phyloP scores from a whole-genome alignment of 2,329 filamentous ascomycete species.

The Colletotrichum sp. region DNA sequence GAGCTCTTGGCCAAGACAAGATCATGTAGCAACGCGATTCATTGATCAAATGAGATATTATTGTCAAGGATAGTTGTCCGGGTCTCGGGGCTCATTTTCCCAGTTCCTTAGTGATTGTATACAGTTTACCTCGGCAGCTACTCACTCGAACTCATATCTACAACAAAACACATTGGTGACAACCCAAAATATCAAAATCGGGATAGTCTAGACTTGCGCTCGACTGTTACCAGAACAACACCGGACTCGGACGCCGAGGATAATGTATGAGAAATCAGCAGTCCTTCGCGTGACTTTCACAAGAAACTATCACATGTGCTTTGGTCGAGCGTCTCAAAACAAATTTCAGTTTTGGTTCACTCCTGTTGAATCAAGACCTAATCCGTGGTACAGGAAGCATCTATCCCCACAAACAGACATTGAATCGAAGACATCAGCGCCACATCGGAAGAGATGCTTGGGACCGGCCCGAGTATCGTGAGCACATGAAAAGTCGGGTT shows the following conservation, averaged over 20 bases:
- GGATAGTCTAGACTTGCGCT: not conserved
- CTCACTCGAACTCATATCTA: not conserved
- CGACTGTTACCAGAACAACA: not conserved
- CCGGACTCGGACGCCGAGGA: not conserved
- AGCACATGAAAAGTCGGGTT: not conserved
- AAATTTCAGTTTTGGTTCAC: not conserved
- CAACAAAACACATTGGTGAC: not conserved
- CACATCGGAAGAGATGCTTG: not conserved
- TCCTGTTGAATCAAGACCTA: not conserved
- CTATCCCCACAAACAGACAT: not conserved
- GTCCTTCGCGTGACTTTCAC: not conserved
- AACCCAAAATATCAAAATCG: not conserved
- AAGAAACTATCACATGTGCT: not conserved
- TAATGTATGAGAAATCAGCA: not conserved
- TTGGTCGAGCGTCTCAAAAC: not conserved
- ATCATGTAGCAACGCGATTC: not conserved
- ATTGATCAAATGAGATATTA: not conserved
- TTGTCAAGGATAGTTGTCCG: not conserved
- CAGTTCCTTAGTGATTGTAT: not conserved
- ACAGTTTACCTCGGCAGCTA: not conserved
- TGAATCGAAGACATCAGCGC: not conserved
- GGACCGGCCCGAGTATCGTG: not conserved
- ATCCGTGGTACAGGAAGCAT: not conserved
- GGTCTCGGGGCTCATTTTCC: not conserved
- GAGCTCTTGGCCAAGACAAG: not conserved